Evolutionary conservation across 2,329 filamentous ascomycete species (phyloP).

Genomic region (Emericellopsis atlantica): DNA sequence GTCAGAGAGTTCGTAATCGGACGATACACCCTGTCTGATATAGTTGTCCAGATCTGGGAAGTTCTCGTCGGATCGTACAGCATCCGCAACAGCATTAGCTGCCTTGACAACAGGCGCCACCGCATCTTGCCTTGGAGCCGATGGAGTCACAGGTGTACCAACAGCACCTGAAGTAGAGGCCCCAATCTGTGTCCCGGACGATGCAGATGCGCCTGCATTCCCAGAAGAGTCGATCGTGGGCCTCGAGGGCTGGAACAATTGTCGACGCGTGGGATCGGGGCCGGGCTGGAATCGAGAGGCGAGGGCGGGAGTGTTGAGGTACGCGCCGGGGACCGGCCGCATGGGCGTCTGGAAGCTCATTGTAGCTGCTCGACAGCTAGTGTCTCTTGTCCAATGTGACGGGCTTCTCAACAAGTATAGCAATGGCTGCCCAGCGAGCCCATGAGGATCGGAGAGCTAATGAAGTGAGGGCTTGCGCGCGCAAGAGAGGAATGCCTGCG

Average conservation of each 20-base stretch:
- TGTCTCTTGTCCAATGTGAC: background rate
- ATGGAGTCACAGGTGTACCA: background rate
- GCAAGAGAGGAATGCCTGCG: too few species aligned
- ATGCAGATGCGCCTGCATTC: background rate
- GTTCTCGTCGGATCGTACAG: constrained; percentile 60
- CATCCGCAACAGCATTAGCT: constrained; percentile 70
- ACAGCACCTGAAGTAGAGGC: too few species aligned
- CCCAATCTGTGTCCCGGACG: background rate
- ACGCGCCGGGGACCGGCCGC: constrained; percentile 63
- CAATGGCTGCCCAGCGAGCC: too few species aligned
- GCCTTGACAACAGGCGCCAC: constrained; percentile 66
- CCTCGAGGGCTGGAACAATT: constrained; percentile 28
- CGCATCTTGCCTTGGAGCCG: constrained; percentile 17
- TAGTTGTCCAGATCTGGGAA: constrained; percentile 88
- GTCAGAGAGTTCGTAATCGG: constrained; percentile 73
- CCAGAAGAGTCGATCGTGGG: constrained; percentile 6
- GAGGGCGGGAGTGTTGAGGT: constrained; percentile 60
- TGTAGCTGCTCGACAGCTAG: constrained; percentile 5
- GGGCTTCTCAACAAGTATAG: too few species aligned
- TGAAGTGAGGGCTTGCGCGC: too few species aligned
- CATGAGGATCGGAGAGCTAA: too few species aligned
- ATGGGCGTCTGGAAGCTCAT: constrained; percentile 57
- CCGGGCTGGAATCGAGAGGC: constrained; percentile 31
- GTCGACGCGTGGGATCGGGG: constrained; percentile 35
- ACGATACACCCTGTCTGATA: constrained; percentile 77